Conservation (phyloP, 1,284 basidiomycete genomes). For the Ustilago sp. region DNA sequence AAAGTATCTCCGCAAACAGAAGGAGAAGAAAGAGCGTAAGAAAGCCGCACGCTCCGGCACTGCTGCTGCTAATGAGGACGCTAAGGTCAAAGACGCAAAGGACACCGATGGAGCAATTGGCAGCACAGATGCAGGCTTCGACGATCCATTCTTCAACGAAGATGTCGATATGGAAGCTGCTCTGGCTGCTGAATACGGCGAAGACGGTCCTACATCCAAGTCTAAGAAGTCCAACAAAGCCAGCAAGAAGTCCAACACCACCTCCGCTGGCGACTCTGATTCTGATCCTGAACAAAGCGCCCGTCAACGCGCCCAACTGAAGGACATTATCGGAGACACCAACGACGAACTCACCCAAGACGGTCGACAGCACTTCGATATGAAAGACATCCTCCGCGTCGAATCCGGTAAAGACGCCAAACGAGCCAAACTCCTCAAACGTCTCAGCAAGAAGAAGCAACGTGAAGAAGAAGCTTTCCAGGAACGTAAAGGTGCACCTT, state of each 20-base stretch:
- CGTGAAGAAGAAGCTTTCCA: slow-evolving; percentile 45
- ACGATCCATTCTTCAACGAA: slow-evolving; percentile 75
- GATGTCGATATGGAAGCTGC: slow-evolving; percentile 65
- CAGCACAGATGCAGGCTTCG: slow-evolving; percentile 45
- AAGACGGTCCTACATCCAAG: slow-evolving; percentile 69
- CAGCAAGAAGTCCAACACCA: not conserved
- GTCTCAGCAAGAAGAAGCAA: slow-evolving; percentile 56
- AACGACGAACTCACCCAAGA: slow-evolving; percentile 52
- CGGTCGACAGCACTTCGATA: slow-evolving; percentile 80
- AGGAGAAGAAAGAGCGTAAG: slow-evolving; percentile 65
- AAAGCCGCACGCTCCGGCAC: slow-evolving; percentile 28
- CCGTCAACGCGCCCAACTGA: slow-evolving; percentile 38
- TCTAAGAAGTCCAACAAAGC: slow-evolving; percentile 29
- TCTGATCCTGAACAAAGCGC: slow-evolving; percentile 34
- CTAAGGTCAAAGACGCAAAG: slow-evolving; percentile 10
- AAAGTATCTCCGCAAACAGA: slow-evolving; percentile 67
- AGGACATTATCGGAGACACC: slow-evolving; percentile 48
- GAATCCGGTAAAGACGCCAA: slow-evolving; percentile 76
- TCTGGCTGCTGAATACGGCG: slow-evolving; percentile 68
- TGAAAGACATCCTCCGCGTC: slow-evolving; percentile 87
- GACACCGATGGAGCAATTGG: slow-evolving; percentile 22
- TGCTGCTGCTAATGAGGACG: slow-evolving; percentile 26
- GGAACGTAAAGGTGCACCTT: slow-evolving; percentile 70
- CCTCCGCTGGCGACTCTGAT: not conserved
- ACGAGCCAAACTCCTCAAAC: slow-evolving; percentile 48